Base-by-base conservation (phyloP, 148 eudicot genomes). In the Cornus kousa region DNA sequence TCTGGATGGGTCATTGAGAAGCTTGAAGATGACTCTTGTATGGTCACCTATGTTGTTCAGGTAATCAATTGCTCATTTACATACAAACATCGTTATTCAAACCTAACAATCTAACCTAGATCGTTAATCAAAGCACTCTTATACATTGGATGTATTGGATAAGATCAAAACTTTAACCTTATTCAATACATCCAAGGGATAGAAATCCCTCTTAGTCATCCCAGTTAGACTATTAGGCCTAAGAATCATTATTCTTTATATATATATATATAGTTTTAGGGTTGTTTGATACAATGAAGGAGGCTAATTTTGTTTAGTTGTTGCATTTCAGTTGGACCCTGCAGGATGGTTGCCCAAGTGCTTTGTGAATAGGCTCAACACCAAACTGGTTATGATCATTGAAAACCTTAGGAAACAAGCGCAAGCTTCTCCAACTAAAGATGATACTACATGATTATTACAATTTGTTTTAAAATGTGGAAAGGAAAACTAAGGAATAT, bases 1-100 rank as follows among this genome's bases (percentile, higher is more conserved):
- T 94, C 98, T 24, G 98, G 98, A 23, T 94, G 98, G 98, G 98
- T 94, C 80, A 97, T 94, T 39, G 98, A 94, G 85, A 94, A 92
- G 79, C 91, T 90, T 77, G 86, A 94, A 10, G 82, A 94, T 82
- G 87, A 92, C 84, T 92, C 98, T 24, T 94, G 97, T 82, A 87
- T 89, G 90, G 97, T 94, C 72, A 94, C 98, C 69, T 94, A 92
- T 80, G 94, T 90, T 64, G 98, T 89, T 75, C 98, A 94, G 95
- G 98, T 94, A 80, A 70, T 66, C 22, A 39, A 32, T 46, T 57
- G 9, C 37, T 62, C 22, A 62, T 74, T 2, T 59, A 16, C 59
- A 6, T 43, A 43, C 48, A 6, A 3, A 43, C 48, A 43, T 0
- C 28, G 0, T 28, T 28, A 28, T 28, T 28, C 28, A 28, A 1